A percentile compares a stretch with the other conserved stretches of the same genome.
phyloP scores from a whole-genome alignment of 345 rosid species.

The Nasturtium officinale region DNA sequence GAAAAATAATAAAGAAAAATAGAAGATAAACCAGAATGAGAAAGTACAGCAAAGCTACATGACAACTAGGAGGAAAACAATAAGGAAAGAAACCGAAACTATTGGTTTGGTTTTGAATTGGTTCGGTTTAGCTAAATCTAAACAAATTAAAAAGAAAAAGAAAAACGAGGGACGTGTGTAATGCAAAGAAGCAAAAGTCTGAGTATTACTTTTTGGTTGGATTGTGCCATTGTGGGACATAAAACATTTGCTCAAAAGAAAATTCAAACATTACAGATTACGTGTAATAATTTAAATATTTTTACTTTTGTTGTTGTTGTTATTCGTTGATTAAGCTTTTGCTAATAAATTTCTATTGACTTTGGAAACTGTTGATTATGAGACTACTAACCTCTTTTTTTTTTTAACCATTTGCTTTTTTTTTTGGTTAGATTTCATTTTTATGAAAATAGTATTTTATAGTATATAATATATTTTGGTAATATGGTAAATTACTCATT shows the following conservation, averaged over 20 bases:
- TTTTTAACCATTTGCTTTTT: slow-evolving; percentile 28
- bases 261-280: background rate
- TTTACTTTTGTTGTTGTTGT: background rate
- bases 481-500: slow-evolving; percentile 35
- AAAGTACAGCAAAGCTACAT: slow-evolving; percentile 13
- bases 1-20: background rate
- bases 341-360: slow-evolving; percentile 12
- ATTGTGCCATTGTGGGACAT: slow-evolving; percentile 6
- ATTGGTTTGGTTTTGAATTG: background rate
- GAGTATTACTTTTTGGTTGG: slow-evolving; percentile 7
- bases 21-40: background rate
- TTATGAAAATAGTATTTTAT: background rate
- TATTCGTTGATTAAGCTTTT: slow-evolving; percentile 30
- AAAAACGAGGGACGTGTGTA: slow-evolving; percentile 37
- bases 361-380: slow-evolving; percentile 34
- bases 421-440: background rate
- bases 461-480: background rate
- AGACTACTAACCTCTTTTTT: slow-evolving; percentile 11
- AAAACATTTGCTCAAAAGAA: background rate
- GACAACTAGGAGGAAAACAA: background rate
- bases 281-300: background rate
- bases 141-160: background rate
- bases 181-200: slow-evolving; percentile 30
- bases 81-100: background rate
- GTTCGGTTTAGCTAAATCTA: background rate